Evolutionary conservation across 2,329 filamentous ascomycete genomes (phyloP).

Genomic region (Fusarium camptoceras): DNA sequence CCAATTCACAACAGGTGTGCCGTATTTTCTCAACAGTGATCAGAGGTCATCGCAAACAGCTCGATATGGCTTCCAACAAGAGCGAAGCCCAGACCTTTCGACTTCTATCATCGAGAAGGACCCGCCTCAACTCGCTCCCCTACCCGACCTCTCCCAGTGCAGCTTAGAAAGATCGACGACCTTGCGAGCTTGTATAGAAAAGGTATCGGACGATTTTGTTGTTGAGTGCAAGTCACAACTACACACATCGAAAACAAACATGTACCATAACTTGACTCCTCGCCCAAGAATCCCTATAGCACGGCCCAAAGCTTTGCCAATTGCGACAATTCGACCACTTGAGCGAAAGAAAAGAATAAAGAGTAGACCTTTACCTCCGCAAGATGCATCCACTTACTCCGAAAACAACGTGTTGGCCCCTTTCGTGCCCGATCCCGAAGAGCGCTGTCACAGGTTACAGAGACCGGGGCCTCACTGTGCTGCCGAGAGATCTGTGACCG

Average conservation of each 20-base stretch:
- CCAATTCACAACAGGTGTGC: not conserved
- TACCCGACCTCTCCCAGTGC: conserved; percentile 43
- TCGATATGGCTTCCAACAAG: not conserved
- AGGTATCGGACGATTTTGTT: conserved; percentile 48
- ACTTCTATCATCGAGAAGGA: not conserved
- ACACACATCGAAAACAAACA: not conserved
- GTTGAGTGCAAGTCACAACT: conserved; percentile 42
- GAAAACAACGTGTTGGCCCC: not conserved
- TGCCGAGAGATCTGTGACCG: conserved; percentile 11
- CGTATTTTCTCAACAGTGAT: not conserved
- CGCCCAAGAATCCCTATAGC: not conserved
- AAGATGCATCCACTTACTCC: not conserved
- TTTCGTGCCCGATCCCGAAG: not conserved
- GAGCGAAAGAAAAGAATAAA: conserved; percentile 23
- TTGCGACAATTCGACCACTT: conserved; percentile 21
- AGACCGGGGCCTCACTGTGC: conserved; percentile 21
- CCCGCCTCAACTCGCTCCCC: conserved; percentile 48
- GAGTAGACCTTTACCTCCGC: not conserved
- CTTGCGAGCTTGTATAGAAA: conserved; percentile 48
- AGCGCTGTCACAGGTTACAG: not conserved
- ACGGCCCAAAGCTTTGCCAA: not conserved
- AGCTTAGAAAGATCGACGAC: conserved; percentile 46
- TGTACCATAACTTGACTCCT: not conserved
- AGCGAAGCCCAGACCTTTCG: not conserved
- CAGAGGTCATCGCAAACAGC: not conserved